These are phyloP conservation scores for Torulaspora indica DNA, from an alignment of 805 yeast species.

Conservation along the genomic window DNA sequence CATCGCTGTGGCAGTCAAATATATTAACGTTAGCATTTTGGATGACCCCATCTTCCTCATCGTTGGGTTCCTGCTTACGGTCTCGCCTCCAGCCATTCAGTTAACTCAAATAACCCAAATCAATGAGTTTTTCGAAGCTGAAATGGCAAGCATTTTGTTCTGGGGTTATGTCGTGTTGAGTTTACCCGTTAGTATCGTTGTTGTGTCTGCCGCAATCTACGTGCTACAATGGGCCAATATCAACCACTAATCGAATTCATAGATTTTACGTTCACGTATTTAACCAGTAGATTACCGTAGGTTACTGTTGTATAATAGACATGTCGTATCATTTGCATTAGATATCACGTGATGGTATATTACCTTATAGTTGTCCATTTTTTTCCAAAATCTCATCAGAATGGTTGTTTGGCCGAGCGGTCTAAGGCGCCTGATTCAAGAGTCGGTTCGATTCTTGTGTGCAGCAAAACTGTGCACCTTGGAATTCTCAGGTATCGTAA, in stretches of 20 bases:
- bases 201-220: conserved; percentile 60
- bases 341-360: no score
- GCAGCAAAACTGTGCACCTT: conserved; percentile 13
- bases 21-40: conserved; percentile 58
- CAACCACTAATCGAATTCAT: not conserved
- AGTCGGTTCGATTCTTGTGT: conserved; percentile 22
- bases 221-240: conserved; percentile 41
- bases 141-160: conserved; percentile 76
- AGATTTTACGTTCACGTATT: no score
- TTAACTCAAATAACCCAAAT: conserved; percentile 75
- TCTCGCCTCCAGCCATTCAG: conserved; percentile 82
- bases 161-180: conserved; percentile 79
- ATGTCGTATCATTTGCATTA: no score
- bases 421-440: conserved; percentile 38
- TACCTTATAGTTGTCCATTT: no score
- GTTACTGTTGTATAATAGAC: no score
- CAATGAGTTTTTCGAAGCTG: conserved; percentile 69
- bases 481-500: conserved; percentile 36
- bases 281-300: not conserved
- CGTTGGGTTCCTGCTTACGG: conserved; percentile 68
- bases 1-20: conserved; percentile 60
- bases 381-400: no score
- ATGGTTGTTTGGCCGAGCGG: conserved; percentile 38
- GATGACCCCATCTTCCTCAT: conserved; percentile 79
- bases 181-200: conserved; percentile 67